Percentiles rank a stretch among this genome's conserved stretches.
These are phyloP conservation scores for Epichloe uncinata DNA, from an alignment of 2,329 filamentous ascomycete species.

Conservation along the genomic window DNA sequence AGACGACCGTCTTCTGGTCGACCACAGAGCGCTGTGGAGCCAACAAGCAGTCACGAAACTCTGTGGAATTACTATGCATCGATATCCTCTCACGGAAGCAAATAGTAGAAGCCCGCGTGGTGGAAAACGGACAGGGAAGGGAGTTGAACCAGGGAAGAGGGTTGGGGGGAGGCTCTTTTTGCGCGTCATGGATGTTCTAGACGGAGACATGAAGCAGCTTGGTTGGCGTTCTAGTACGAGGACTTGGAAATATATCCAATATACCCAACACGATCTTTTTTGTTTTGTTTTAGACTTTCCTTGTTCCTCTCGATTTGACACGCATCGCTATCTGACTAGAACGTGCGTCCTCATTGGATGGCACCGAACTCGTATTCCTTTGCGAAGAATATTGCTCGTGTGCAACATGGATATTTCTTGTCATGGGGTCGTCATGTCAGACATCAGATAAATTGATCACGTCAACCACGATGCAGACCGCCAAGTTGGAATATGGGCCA, in stretches of 20 bases:
- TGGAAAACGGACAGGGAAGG: neutral
- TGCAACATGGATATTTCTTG: neutral
- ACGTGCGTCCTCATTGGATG: neutral
- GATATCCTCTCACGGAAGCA: neutral
- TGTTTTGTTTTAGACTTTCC: neutral
- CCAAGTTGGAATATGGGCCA: neutral
- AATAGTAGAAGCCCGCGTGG: neutral
- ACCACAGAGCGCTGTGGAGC: slow-evolving; percentile 21
- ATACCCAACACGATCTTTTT: neutral
- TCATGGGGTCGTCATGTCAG: neutral
- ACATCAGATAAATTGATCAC: neutral
- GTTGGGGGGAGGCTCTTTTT: neutral
- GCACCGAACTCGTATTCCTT: neutral
- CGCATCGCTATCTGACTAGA: neutral
- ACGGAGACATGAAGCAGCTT: neutral
- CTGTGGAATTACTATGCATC: slow-evolving; percentile 1
- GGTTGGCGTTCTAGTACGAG: neutral
- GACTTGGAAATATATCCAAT: neutral
- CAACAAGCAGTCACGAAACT: slow-evolving; percentile 19
- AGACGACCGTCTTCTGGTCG: slow-evolving; percentile 17
- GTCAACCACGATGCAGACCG: neutral
- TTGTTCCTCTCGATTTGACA: neutral
- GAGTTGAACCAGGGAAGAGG: too few species aligned
- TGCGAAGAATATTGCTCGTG: neutral
- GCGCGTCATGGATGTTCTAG: neutral